These are phyloP conservation scores for Ambrosia hybrid DNA, from an alignment of 140 eudicot species.

Conservation along the genomic window DNA sequence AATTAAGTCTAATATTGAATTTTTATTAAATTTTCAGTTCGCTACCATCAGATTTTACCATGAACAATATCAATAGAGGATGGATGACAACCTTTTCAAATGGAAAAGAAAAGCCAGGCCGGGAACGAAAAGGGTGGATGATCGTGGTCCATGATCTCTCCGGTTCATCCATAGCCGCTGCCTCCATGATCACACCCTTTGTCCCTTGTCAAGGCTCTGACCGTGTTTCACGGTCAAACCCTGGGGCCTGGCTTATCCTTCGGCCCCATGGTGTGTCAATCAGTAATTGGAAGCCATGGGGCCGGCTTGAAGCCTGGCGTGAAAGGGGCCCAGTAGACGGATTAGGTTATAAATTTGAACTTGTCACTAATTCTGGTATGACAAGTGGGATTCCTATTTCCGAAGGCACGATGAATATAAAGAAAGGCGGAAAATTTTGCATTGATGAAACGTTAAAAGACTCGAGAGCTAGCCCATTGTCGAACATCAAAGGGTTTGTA, in stretches of 20 bases:
- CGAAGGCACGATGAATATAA: constrained; percentile 71
- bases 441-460: constrained; percentile 54
- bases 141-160: constrained; percentile 77
- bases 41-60: constrained; percentile 67
- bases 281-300: constrained; percentile 96
- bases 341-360: constrained; percentile 83
- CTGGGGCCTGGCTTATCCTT: constrained; percentile 97
- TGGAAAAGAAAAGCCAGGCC: constrained; percentile 45
- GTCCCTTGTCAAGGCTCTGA: constrained; percentile 85
- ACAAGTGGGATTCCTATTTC: constrained; percentile 69
- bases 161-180: constrained; percentile 89
- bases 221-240: constrained; percentile 83
- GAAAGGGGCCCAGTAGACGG: constrained; percentile 78
- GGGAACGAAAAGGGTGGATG: constrained; percentile 96
- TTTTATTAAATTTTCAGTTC: constrained; percentile 45
- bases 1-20: too few species aligned
- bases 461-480: constrained; percentile 43
- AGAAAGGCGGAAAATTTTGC: constrained; percentile 74
- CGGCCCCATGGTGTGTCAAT: constrained; percentile 72
- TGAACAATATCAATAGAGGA: constrained; percentile 47
- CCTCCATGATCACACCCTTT: constrained; percentile 94
- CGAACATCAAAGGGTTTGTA: constrained; percentile 68
- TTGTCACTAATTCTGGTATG: constrained; percentile 62
- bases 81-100: constrained; percentile 67
- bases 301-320: constrained; percentile 95